Evolutionary conservation across 2,329 filamentous ascomycete genomes (phyloP).

Genomic region (Proliferodiscus dingleyae): DNA sequence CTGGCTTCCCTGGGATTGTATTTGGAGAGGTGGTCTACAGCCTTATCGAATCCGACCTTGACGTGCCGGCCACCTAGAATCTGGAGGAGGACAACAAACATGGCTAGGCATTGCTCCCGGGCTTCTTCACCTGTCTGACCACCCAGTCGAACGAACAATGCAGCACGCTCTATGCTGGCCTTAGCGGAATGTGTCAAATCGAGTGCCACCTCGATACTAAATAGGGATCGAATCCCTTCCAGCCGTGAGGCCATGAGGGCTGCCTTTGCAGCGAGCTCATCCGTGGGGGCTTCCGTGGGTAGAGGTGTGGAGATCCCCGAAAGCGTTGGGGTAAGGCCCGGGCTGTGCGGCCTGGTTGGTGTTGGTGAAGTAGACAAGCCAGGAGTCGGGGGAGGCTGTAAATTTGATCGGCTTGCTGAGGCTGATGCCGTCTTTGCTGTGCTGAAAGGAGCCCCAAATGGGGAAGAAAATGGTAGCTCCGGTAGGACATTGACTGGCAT

Average conservation of each 20-base stretch:
- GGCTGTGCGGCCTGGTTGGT: constrained; percentile 46
- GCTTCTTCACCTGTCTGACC: constrained; percentile 78
- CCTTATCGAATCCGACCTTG: constrained; percentile 88
- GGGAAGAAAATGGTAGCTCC: constrained; percentile 56
- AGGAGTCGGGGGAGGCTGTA: constrained; percentile 25
- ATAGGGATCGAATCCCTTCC: constrained; percentile 90
- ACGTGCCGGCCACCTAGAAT: constrained; percentile 84
- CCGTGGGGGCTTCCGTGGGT: constrained; percentile 69
- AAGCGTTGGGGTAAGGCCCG: constrained; percentile 35
- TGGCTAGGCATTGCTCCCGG: constrained; percentile 79
- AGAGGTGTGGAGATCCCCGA: constrained; percentile 32
- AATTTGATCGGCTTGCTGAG: constrained; percentile 20
- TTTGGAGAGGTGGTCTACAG: constrained; percentile 80
- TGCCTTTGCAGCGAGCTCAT: constrained; percentile 93
- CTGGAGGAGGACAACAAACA: constrained; percentile 80
- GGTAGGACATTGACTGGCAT: constrained; percentile 92
- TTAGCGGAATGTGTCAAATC: constrained; percentile 87
- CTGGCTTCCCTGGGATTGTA: constrained; percentile 85
- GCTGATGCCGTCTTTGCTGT: constrained; percentile 32
- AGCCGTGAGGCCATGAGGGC: constrained; percentile 92
- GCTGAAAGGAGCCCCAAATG: constrained; percentile 40
- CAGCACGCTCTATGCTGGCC: constrained; percentile 76
- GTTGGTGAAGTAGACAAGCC: constrained; percentile 19
- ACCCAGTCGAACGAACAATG: constrained; percentile 74
- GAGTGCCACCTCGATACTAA: constrained; percentile 92